Percentiles rank a stretch among this genome's conserved stretches.
Evolutionary conservation across 2,329 filamentous ascomycete species (phyloP).

Genomic region (Sarocladium brachiariae): DNA sequence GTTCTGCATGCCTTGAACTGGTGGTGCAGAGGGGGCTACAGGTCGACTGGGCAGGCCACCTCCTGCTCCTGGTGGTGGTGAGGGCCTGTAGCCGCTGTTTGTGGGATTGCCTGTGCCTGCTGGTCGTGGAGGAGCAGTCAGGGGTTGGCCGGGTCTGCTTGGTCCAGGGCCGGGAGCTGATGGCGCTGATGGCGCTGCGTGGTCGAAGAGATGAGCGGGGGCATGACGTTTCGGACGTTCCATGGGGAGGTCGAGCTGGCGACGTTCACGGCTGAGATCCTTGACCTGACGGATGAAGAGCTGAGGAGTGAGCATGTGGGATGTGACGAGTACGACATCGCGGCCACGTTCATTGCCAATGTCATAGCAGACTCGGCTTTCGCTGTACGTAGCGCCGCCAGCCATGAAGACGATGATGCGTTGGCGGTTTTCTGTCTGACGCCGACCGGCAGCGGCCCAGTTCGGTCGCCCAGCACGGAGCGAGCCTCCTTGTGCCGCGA

Average conservation of each 20-base stretch:
- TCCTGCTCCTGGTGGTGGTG: slow-evolving; percentile 13
- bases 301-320: slow-evolving; percentile 84
- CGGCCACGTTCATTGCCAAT: slow-evolving; percentile 63
- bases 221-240: slow-evolving; percentile 76
- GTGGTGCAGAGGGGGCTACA: slow-evolving; percentile 27
- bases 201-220: slow-evolving; percentile 80
- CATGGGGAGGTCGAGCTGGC: slow-evolving; percentile 70
- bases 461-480: slow-evolving; percentile 88
- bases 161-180: neutral
- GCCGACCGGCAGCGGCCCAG: slow-evolving; percentile 79
- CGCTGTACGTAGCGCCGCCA: slow-evolving; percentile 89
- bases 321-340: slow-evolving; percentile 83
- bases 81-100: slow-evolving; percentile 11
- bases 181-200: slow-evolving; percentile 48
- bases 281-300: slow-evolving; percentile 77
- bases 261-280: slow-evolving; percentile 69
- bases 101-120: slow-evolving; percentile 14
- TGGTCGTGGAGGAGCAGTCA: slow-evolving; percentile 22
- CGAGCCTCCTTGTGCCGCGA: slow-evolving; percentile 59
- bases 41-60: slow-evolving; percentile 30
- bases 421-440: slow-evolving; percentile 69
- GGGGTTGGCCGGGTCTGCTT: slow-evolving; percentile 21
- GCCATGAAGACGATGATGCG: slow-evolving; percentile 92
- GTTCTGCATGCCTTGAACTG: slow-evolving; percentile 47
- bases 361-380: slow-evolving; percentile 85